Evolutionary conservation across 306 rosid genomes (phyloP).

Genomic region (Hylodesmum podocarpum): DNA sequence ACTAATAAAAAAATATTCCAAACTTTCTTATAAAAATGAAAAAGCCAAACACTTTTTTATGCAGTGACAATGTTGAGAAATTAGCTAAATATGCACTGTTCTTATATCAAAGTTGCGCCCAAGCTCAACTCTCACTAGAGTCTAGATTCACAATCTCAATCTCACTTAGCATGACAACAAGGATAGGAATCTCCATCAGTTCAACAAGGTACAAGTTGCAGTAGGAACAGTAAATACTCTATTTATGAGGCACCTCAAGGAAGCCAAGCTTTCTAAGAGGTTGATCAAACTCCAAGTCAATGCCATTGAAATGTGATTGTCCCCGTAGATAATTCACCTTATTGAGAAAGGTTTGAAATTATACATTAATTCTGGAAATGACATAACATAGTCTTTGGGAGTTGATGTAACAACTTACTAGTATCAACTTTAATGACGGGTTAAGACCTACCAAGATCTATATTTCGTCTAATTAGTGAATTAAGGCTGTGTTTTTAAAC

Average conservation of each 20-base stretch:
- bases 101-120: slow-evolving; percentile 89
- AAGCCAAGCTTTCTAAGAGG: slow-evolving; percentile 94
- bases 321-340: slow-evolving; percentile 90
- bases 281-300: slow-evolving; percentile 94
- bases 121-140: slow-evolving; percentile 81
- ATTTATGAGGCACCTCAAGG: slow-evolving; percentile 83
- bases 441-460: too few relatives aligned
- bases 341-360: slow-evolving; percentile 77
- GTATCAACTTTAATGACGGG: too few relatives aligned
- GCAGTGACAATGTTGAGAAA: too few relatives aligned
- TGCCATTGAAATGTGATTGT: slow-evolving; percentile 73
- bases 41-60: too few relatives aligned
- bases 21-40: too few relatives aligned
- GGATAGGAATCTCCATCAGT: slow-evolving; percentile 78
- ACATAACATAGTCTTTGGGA: too few relatives aligned
- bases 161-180: slow-evolving; percentile 71
- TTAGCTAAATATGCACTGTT: too few relatives aligned
- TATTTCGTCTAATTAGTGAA: too few relatives aligned
- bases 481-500: too few relatives aligned
- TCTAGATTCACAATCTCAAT: slow-evolving; percentile 83
- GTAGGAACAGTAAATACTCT: slow-evolving; percentile 81
- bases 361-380: too few relatives aligned
- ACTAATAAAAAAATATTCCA: too few relatives aligned
- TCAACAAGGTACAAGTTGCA: slow-evolving; percentile 84
- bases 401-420: too few relatives aligned